Percentiles rank a stretch among this genome's conserved stretches.
These are phyloP conservation scores for Gyrodon lividus DNA, from an alignment of 768 basidiomycete genomes.

Conservation along the genomic window DNA sequence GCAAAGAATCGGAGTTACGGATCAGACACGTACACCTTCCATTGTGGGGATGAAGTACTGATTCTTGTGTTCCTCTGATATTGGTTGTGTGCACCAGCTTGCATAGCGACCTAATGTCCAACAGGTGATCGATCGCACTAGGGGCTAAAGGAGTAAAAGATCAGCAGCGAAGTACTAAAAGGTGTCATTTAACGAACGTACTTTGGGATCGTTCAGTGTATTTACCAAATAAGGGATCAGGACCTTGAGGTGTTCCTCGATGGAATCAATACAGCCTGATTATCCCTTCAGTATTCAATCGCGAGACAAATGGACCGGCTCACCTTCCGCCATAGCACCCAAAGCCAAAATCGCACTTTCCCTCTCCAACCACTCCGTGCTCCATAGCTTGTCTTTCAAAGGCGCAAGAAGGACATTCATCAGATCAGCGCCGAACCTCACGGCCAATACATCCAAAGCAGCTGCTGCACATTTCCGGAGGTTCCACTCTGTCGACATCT, in stretches of 20 bases:
- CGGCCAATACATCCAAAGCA: slow-evolving; percentile 93
- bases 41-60: slow-evolving; percentile 95
- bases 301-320: slow-evolving; percentile 18
- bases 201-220: slow-evolving; percentile 90
- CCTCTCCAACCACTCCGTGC: slow-evolving; percentile 86
- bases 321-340: slow-evolving; percentile 98
- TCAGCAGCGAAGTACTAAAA: not conserved
- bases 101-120: slow-evolving; percentile 99
- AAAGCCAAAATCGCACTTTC: slow-evolving; percentile 95
- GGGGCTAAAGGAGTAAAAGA: slow-evolving; percentile 55
- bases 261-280: slow-evolving; percentile 91
- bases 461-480: slow-evolving; percentile 97
- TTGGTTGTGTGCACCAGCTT: slow-evolving; percentile 90
- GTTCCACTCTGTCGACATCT: slow-evolving; percentile 98
- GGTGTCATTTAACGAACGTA: slow-evolving; percentile 33
- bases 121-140: slow-evolving; percentile 97
- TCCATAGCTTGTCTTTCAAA: slow-evolving; percentile 93
- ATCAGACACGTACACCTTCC: slow-evolving; percentile 76
- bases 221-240: slow-evolving; percentile 91
- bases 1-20: slow-evolving; percentile 11
- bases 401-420: slow-evolving; percentile 85
- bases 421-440: slow-evolving; percentile 87
- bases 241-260: slow-evolving; percentile 92
- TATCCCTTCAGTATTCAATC: slow-evolving; percentile 8
- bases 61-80: slow-evolving; percentile 84